phyloP scores from a whole-genome alignment of 75 land plant genomes.

The Adiantum capillusveneris region DNA sequence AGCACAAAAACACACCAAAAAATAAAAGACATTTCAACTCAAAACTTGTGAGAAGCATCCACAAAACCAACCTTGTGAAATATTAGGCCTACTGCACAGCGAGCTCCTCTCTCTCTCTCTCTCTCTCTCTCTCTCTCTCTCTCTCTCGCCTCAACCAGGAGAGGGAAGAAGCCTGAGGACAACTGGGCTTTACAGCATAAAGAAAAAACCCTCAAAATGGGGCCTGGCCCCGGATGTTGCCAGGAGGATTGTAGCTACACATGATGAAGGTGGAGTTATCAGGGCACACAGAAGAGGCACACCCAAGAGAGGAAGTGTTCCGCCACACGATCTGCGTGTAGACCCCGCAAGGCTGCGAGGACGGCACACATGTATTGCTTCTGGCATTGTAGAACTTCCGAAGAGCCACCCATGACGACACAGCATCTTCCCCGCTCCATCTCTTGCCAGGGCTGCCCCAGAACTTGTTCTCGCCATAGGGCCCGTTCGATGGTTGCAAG shows the following conservation, averaged over 20 bases:
- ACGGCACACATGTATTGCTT: slow-evolving; percentile 23
- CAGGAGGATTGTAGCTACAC: slow-evolving; percentile 57
- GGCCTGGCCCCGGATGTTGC: slow-evolving; percentile 36
- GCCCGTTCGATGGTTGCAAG: slow-evolving; percentile 9
- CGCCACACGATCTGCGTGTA: slow-evolving; percentile 57
- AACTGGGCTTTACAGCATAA: too few species aligned
- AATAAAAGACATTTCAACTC: too few species aligned
- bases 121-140: too few species aligned
- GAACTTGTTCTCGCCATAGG: slow-evolving; percentile 42
- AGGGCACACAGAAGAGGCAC: slow-evolving; percentile 36
- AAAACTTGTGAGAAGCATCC: too few species aligned
- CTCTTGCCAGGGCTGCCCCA: slow-evolving; percentile 16
- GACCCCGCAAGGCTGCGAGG: slow-evolving; percentile 22
- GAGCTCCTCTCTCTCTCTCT: too few species aligned
- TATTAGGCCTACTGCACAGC: too few species aligned
- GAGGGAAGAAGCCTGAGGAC: too few species aligned
- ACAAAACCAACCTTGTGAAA: too few species aligned
- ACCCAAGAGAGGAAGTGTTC: slow-evolving; percentile 32
- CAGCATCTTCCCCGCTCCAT: slow-evolving; percentile 27
- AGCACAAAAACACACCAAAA: too few species aligned
- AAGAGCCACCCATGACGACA: slow-evolving; percentile 44
- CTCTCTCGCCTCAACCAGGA: too few species aligned
- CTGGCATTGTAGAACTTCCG: slow-evolving; percentile 26
- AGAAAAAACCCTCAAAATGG: too few species aligned
- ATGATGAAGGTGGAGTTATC: slow-evolving; percentile 34